Evolutionary conservation across 2,329 filamentous ascomycete species (phyloP).

Genomic region (Periconia macrospinosa): DNA sequence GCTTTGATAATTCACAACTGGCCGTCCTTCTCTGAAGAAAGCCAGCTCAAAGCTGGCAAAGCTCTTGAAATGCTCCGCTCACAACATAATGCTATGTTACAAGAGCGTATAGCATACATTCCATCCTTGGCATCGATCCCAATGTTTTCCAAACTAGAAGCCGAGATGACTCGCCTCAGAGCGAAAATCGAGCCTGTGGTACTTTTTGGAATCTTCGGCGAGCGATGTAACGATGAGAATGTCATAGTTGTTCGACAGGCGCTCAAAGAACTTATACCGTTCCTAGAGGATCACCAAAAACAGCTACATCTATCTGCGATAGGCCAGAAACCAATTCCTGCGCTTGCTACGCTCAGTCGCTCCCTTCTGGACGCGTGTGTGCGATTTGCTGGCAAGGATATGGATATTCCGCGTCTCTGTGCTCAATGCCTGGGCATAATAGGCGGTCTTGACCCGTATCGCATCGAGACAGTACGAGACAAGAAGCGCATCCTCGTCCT

Average conservation of each 20-base stretch:
- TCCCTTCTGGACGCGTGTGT: constrained; percentile 83
- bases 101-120: constrained; percentile 70
- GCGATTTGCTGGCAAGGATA: constrained; percentile 71
- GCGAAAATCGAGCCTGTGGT: constrained; percentile 66
- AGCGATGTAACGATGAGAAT: constrained; percentile 80
- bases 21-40: constrained; percentile 64
- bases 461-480: constrained; percentile 77
- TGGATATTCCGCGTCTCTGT: constrained; percentile 71
- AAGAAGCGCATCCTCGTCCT: constrained; percentile 83
- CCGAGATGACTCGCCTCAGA: constrained; percentile 66
- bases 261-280: constrained; percentile 73
- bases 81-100: constrained; percentile 63
- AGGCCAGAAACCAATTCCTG: constrained; percentile 79
- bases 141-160: constrained; percentile 68
- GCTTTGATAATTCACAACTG: constrained; percentile 85
- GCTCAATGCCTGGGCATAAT: constrained; percentile 84
- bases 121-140: constrained; percentile 76
- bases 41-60: constrained; percentile 61
- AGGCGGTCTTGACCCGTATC: constrained; percentile 88
- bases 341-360: constrained; percentile 71
- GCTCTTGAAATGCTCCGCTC: constrained; percentile 68
- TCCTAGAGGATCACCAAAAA: constrained; percentile 72
- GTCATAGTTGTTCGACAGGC: constrained; percentile 82
- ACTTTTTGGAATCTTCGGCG: constrained; percentile 70
- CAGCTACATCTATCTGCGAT: constrained; percentile 78